Evolutionary conservation across 192 early-diverging fungal genomes (phyloP).

Genomic region (Umbelopsis ramanniana): DNA sequence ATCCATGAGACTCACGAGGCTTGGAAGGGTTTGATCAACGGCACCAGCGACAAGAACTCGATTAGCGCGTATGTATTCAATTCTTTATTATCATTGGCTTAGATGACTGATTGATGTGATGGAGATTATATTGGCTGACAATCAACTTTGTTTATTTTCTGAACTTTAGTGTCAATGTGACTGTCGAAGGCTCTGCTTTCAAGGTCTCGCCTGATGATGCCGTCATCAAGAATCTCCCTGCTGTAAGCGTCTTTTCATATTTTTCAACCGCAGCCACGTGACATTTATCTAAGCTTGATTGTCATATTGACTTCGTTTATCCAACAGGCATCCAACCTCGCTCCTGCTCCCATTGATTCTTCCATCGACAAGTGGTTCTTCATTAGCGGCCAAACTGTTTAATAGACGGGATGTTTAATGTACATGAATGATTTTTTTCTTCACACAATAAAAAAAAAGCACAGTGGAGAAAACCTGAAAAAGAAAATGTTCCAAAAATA

Average conservation of each 20-base stretch:
- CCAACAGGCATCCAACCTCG: slow-evolving; percentile 46
- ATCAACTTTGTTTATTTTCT: slow-evolving; percentile 17
- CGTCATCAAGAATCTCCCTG: slow-evolving; percentile 59
- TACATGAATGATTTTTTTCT: neutral
- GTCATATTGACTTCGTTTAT: slow-evolving; percentile 12
- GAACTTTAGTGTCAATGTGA: slow-evolving; percentile 61
- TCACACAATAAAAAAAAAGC: neutral
- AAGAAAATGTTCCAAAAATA: neutral
- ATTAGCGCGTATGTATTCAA: slow-evolving; percentile 64
- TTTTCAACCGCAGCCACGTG: slow-evolving; percentile 17
- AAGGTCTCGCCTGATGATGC: slow-evolving; percentile 62
- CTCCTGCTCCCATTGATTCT: slow-evolving; percentile 73
- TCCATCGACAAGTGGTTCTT: slow-evolving; percentile 99
- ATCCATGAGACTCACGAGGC: slow-evolving; percentile 94
- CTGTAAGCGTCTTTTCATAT: slow-evolving; percentile 43
- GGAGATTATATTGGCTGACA: slow-evolving; percentile 14
- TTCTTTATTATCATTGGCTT: slow-evolving; percentile 3
- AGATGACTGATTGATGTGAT: neutral
- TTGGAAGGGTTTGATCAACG: slow-evolving; percentile 84
- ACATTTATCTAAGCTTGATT: slow-evolving; percentile 19
- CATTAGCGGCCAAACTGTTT: slow-evolving; percentile 79
- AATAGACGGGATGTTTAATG: slow-evolving; percentile 27
- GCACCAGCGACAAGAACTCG: slow-evolving; percentile 70
- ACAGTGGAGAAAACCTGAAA: slow-evolving; percentile 1
- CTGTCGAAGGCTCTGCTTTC: slow-evolving; percentile 77